Conservation (phyloP, 305 asterid species). For the Fraxinus platypoda region DNA sequence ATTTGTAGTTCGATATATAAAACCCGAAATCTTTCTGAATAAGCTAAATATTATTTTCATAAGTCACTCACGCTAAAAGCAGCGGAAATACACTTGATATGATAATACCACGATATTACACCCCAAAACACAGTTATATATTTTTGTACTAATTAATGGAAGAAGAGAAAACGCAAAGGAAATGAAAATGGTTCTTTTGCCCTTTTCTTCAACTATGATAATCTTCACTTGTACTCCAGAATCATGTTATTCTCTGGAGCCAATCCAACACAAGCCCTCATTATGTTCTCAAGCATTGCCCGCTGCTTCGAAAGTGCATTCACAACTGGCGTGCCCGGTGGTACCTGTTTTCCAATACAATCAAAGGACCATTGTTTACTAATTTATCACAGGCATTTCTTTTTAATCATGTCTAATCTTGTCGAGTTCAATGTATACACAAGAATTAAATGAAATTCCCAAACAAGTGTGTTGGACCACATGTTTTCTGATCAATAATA, state of each 20-base stretch:
- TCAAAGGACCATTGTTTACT: neutral
- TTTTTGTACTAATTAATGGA: neutral
- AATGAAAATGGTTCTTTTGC: neutral
- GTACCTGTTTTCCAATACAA: constrained; percentile 52
- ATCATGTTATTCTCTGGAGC: constrained; percentile 99
- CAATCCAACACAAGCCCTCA: constrained; percentile 96
- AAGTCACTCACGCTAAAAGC: neutral
- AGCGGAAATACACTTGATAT: neutral
- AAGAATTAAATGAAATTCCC: neutral
- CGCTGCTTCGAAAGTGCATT: constrained; percentile 92
- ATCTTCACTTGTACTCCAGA: constrained; percentile 75
- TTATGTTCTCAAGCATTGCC: constrained; percentile 91
- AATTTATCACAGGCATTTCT: neutral
- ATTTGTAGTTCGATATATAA: neutral
- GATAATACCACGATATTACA: neutral
- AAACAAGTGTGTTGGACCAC: neutral
- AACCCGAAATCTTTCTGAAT: neutral
- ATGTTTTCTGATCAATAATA: neutral
- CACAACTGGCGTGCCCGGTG: constrained; percentile 97
- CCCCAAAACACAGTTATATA: neutral
- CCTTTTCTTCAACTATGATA: neutral
- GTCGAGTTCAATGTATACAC: neutral
- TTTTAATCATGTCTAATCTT: neutral
- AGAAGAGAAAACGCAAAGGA: neutral
- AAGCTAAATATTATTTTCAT: neutral